A percentile compares a stretch with the other conserved stretches of the same genome.
Evolutionary conservation across 202 grass and related monocot genomes (phyloP).

Genomic region (Elaeis oleifera): DNA sequence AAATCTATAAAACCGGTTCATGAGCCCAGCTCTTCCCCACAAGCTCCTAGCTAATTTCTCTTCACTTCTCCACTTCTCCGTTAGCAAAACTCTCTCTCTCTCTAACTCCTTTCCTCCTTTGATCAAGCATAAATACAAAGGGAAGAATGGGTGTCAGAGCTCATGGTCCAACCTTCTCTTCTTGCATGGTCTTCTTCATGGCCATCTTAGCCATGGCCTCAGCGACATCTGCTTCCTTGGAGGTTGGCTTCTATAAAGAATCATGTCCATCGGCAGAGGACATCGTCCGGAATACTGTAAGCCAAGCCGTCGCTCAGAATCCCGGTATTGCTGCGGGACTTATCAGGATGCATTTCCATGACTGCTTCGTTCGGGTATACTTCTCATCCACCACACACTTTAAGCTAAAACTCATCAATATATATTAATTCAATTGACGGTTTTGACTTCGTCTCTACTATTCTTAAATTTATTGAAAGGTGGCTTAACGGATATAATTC

Average conservation of each 20-base stretch:
- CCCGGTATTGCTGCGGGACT: background rate
- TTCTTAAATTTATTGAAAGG: background rate
- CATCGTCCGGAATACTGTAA: background rate
- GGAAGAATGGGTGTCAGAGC: no score
- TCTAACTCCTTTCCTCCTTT: no score
- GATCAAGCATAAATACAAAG: no score
- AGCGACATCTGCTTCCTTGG: background rate
- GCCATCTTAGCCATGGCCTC: background rate
- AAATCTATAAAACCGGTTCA: no score
- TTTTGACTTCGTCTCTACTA: no score
- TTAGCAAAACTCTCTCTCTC: no score
- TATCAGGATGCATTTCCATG: conserved; percentile 12
- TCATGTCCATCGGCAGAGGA: background rate
- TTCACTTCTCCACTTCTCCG: no score
- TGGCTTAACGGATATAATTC: background rate
- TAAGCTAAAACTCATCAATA: background rate
- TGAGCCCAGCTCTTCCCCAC: no score
- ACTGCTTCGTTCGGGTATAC: conserved; percentile 11
- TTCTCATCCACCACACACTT: no score
- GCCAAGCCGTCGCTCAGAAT: background rate
- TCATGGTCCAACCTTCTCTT: no score
- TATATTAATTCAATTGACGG: no score
- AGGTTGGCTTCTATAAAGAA: background rate
- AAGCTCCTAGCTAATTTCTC: no score
- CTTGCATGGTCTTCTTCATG: background rate